phyloP scores from a whole-genome alignment of 2,329 filamentous ascomycete species.

The Ophiocordyceps unilateralis region DNA sequence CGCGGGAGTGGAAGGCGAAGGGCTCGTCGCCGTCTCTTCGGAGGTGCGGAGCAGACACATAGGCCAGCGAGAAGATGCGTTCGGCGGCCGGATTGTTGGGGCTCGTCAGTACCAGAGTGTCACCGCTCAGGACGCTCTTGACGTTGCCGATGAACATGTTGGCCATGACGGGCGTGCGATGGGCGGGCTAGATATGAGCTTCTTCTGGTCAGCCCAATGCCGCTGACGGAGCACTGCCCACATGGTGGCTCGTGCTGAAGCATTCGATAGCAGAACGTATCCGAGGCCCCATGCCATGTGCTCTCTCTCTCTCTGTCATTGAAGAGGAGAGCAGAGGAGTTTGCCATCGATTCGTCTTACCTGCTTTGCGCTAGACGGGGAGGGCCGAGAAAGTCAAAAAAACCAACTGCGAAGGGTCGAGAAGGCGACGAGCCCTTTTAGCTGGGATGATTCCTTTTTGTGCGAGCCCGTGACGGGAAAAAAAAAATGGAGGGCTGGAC shows the following conservation, averaged over 20 bases:
- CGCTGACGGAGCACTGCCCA: neutral
- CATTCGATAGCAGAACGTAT: no score
- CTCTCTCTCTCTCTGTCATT: no score
- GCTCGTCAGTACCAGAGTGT: constrained; percentile 73
- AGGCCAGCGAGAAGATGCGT: constrained; percentile 77
- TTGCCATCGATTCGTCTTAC: neutral
- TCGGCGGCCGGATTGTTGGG: constrained; percentile 68
- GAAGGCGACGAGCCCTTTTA: neutral
- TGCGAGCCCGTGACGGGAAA: neutral
- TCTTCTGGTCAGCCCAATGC: neutral
- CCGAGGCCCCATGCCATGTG: no score
- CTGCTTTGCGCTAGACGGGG: neutral
- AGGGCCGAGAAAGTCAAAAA: neutral
- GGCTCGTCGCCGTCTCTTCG: constrained; percentile 82
- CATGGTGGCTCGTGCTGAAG: neutral
- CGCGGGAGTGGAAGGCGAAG: constrained; percentile 85
- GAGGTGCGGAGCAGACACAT: constrained; percentile 75
- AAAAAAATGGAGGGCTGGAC: neutral
- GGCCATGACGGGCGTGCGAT: constrained; percentile 26
- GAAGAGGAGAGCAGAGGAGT: no score
- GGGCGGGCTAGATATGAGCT: constrained; percentile 4
- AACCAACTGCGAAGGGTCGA: no score
- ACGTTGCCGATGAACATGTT: constrained; percentile 53
- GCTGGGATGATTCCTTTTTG: constrained; percentile 1
- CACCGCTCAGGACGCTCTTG: constrained; percentile 87